Percentiles rank a stretch among this genome's conserved stretches.
Evolutionary conservation across 345 rosid genomes (phyloP).

Genomic region (Eucalyptus tenuipes): DNA sequence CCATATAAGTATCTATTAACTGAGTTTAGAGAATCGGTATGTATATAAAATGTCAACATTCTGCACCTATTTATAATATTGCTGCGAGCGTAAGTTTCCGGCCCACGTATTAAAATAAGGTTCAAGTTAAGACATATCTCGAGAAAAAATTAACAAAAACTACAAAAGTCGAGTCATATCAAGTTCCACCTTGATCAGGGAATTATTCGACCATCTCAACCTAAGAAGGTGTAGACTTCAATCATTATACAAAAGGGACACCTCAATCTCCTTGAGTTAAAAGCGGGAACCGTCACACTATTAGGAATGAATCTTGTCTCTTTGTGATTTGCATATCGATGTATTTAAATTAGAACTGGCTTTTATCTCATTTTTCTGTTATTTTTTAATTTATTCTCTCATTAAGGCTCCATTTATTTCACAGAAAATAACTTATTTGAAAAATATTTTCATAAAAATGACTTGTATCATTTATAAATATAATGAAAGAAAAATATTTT

Average conservation of each 20-base stretch:
- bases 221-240: neutral
- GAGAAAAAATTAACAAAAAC: neutral
- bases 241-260: neutral
- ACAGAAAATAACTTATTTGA: rapidly evolving
- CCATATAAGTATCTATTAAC: neutral
- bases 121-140: neutral
- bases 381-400: neutral
- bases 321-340: neutral
- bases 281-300: neutral
- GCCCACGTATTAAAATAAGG: neutral
- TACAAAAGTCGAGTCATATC: neutral
- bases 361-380: neutral
- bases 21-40: neutral
- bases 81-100: neutral
- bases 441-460: no score
- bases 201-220: neutral
- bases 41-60: neutral
- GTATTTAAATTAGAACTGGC: neutral
- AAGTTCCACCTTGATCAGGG: neutral
- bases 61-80: neutral
- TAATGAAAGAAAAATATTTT: no score
- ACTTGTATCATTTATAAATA: no score
- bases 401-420: neutral
- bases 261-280: neutral
- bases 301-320: neutral